Conservation (phyloP, 495 filamentous ascomycete genomes). For the Penicillium flavigenum region DNA sequence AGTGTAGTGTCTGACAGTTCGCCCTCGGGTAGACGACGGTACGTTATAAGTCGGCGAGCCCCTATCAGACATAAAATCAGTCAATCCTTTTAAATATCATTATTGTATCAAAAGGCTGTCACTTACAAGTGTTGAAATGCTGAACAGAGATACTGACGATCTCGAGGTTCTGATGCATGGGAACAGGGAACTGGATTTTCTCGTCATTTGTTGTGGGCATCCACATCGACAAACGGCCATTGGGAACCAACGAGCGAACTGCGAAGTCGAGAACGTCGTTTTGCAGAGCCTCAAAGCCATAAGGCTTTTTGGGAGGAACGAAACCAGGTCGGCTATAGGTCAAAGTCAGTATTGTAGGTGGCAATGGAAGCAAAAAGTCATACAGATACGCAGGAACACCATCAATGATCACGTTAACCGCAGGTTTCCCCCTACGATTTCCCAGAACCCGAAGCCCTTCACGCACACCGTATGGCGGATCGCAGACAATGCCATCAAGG, state of each 20-base stretch:
- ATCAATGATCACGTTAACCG: conserved; percentile 63
- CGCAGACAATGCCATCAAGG: conserved; percentile 92
- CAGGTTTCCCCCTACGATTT: conserved; percentile 61
- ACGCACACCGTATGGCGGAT: conserved; percentile 96
- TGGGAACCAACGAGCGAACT: conserved; percentile 71
- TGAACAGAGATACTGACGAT: conserved; percentile 80
- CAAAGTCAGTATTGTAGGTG: conserved; percentile 12
- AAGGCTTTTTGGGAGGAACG: conserved; percentile 85
- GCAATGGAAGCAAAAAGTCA: conserved; percentile 18
- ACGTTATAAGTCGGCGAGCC: conserved; percentile 85
- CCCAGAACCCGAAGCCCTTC: conserved; percentile 90
- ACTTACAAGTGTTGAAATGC: conserved; percentile 80
- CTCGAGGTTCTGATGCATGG: conserved; percentile 72
- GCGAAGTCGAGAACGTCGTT: conserved; percentile 87
- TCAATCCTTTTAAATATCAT: not conserved
- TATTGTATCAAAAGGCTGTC: not conserved
- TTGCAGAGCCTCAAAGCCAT: conserved; percentile 86
- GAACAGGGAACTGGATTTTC: conserved; percentile 68
- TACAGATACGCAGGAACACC: conserved; percentile 71
- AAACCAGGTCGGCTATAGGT: conserved; percentile 64
- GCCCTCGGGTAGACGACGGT: conserved; percentile 65
- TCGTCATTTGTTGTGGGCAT: conserved; percentile 92
- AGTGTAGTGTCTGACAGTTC: conserved; percentile 49
- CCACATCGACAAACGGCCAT: conserved; percentile 87
- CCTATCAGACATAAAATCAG: conserved; percentile 45